Evolutionary conservation across 306 rosid species (phyloP), one percentile per base, ranked within the genome.

Genomic region (Ormosia semicastrata): DNA sequence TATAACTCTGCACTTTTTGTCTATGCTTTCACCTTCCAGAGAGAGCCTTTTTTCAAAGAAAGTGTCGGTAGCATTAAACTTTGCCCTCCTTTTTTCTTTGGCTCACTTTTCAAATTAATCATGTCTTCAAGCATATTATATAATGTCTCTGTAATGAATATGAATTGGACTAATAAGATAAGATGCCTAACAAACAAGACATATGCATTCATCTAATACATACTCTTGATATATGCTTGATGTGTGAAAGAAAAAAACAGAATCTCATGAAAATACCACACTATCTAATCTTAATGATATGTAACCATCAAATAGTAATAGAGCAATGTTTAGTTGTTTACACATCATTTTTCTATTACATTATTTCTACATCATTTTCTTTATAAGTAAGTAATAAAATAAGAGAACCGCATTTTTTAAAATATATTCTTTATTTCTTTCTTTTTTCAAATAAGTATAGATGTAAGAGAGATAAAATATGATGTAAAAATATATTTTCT

Each of bases 51-150:
- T 66, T 7, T 59, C 29, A 24, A 81, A 83, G 76, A 73, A 62
- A 39, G 67, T 64, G 87, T 89, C 83, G 87, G 86, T 74, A 47
- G 63, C 63, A 68, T 34, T 73, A 53, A 80, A 85, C 70, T 75
- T 7, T 52, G 36, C 53, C 72, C 43, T 5, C 70, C 7, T 11
- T 15, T 39, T 64, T 29, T 43, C 47, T 33, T 58, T 46, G 11
- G 66, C 47, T 12, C 41, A 8, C 81, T 49, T 75, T 81, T 66
- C 53, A 64, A 47, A 30, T 18, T 17, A 80, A 46, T 30, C 47
- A 36, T 40, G 46, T 40, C 5, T 32, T 69, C 30, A 79, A 69
- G 41, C 70, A 44, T 18, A 4, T 3, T 8, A 57, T 46, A 56
- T 40, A 15, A 13, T 34, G 33, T 58, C 4, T 7, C 24, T 7